Conservation (phyloP, 805 yeast species). For the Metschnikowia orientalis region DNA sequence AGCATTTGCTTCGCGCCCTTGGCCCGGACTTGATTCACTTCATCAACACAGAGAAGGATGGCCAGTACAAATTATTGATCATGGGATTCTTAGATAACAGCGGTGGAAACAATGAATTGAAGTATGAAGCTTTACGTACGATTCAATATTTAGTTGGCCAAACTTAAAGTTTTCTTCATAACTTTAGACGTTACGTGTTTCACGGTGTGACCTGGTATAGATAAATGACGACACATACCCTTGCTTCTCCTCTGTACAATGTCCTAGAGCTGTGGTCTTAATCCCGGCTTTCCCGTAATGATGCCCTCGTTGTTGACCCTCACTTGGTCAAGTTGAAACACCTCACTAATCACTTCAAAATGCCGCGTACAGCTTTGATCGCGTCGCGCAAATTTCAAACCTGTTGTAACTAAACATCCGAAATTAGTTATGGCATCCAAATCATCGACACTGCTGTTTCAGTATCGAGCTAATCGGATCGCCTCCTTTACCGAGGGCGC, state of each 20-base stretch:
- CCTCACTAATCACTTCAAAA: too few relatives aligned
- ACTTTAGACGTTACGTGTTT: too few relatives aligned
- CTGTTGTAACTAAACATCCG: too few relatives aligned
- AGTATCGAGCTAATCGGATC: slow-evolving; percentile 21
- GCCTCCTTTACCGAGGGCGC: slow-evolving; percentile 21
- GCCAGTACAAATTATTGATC: slow-evolving; percentile 63
- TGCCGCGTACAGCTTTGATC: background rate
- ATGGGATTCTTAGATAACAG: slow-evolving; percentile 73
- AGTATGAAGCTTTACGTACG: slow-evolving; percentile 91
- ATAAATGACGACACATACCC: too few relatives aligned
- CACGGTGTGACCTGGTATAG: slow-evolving; percentile 2
- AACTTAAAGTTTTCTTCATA: too few relatives aligned
- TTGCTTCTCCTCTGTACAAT: too few relatives aligned
- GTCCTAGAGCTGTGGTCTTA: too few relatives aligned
- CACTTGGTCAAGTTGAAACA: too few relatives aligned
- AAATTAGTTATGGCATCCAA: slow-evolving; percentile 8
- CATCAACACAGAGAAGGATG: slow-evolving; percentile 42
- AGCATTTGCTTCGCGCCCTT: slow-evolving; percentile 36
- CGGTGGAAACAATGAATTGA: slow-evolving; percentile 77
- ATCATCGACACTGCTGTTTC: too few relatives aligned
- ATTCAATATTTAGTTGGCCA: slow-evolving; percentile 92
- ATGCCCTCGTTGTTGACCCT: too few relatives aligned
- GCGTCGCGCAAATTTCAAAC: too few relatives aligned
- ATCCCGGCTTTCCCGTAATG: too few relatives aligned
- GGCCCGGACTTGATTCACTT: slow-evolving; percentile 37